A percentile compares a stretch with the other conserved stretches of the same genome.
Conservation (phyloP, 2,329 filamentous ascomycete species). For the Exophiala dermatitidis region DNA sequence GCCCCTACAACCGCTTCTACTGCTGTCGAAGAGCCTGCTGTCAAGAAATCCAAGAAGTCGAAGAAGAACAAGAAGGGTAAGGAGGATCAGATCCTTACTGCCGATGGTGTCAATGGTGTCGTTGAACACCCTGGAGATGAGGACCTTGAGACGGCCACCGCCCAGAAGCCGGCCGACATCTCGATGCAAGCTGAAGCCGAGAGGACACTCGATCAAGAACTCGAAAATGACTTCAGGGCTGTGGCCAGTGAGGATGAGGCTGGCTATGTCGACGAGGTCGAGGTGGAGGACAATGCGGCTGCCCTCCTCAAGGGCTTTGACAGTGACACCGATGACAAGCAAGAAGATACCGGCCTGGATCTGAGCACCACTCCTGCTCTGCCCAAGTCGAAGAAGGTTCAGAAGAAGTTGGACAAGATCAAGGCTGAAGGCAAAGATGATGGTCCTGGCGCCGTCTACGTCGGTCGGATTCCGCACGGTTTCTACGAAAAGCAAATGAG, state of each 20-base stretch:
- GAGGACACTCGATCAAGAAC: conserved; percentile 23
- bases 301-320: conserved; percentile 51
- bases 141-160: conserved; percentile 20
- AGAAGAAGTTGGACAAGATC: conserved; percentile 47
- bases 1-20: conserved; percentile 38
- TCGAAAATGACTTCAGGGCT: conserved; percentile 28
- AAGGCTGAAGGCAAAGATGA: conserved; percentile 40
- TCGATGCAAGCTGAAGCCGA: conserved; percentile 27
- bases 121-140: conserved; percentile 26
- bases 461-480: conserved; percentile 82
- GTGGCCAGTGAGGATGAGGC: conserved; percentile 29
- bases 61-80: conserved; percentile 36
- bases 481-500: conserved; percentile 97
- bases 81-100: conserved; percentile 26
- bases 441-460: conserved; percentile 71
- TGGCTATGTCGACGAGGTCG: conserved; percentile 32
- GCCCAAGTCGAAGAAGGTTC: conserved; percentile 40
- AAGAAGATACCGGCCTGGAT: conserved; percentile 42
- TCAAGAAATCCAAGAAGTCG: conserved; percentile 21
- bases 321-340: conserved; percentile 46
- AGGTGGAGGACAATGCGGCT: conserved; percentile 46
- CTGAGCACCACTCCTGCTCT: conserved; percentile 39
- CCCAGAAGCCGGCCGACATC: conserved; percentile 10
- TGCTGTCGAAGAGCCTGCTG: conserved; percentile 27
- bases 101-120: conserved; percentile 34